These are phyloP conservation scores for Striga hermonthica DNA, from an alignment of 305 asterid species.

Conservation along the genomic window DNA sequence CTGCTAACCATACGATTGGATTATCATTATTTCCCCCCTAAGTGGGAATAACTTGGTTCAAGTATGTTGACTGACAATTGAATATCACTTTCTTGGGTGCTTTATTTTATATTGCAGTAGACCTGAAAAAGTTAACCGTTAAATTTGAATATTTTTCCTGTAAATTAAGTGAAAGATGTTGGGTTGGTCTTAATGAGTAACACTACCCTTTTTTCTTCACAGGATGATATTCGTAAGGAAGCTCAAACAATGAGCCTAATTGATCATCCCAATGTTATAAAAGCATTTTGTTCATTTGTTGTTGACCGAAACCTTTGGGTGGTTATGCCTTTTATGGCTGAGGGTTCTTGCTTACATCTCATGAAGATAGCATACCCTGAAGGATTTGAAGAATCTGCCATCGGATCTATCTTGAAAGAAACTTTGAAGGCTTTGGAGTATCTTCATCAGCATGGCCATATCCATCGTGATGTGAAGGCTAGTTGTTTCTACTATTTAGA, in stretches of 20 bases:
- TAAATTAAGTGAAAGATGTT: conserved; percentile 20
- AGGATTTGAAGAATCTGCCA: conserved; percentile 94
- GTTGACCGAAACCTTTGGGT: conserved; percentile 96
- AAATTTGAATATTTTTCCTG: conserved; percentile 9
- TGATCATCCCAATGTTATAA: conserved; percentile 89
- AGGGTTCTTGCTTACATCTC: conserved; percentile 97
- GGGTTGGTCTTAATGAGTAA: conserved; percentile 17
- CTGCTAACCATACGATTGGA: neutral
- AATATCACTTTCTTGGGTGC: conserved; percentile 1
- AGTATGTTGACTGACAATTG: conserved; percentile 15
- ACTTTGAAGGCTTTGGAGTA: conserved; percentile 93
- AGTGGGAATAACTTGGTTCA: conserved; percentile 15
- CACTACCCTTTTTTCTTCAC: conserved; percentile 33
- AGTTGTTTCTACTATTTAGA: conserved; percentile 27
- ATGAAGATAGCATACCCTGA: conserved; percentile 95
- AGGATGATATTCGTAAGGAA: conserved; percentile 99
- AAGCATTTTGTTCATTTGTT: conserved; percentile 88
- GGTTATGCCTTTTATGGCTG: conserved; percentile 96
- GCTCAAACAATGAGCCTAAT: conserved; percentile 97
- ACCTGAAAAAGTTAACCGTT: conserved; percentile 9
- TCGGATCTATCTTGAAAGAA: conserved; percentile 83
- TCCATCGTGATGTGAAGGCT: conserved; percentile 98
- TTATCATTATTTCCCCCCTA: conserved; percentile 13
- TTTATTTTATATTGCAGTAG: conserved; percentile 11
- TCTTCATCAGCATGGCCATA: conserved; percentile 92